These are phyloP conservation scores for Agaricus blazei DNA, from an alignment of 768 basidiomycete species.

Conservation along the genomic window DNA sequence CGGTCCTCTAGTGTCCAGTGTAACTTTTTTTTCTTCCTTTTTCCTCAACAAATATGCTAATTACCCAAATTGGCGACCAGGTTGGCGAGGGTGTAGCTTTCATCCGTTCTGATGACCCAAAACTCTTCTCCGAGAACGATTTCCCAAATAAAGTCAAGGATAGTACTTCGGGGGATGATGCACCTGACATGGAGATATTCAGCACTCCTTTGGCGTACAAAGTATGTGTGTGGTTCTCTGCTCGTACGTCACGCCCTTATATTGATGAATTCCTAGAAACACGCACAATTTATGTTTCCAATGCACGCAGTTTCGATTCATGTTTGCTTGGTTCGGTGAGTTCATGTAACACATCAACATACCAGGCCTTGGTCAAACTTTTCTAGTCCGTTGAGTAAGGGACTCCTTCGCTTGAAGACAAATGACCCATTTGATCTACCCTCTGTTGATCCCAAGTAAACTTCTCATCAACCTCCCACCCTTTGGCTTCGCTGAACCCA, in stretches of 20 bases:
- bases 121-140: constrained; percentile 35
- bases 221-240: constrained; percentile 12
- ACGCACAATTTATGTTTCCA: constrained; percentile 29
- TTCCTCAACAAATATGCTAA: not conserved
- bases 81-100: constrained; percentile 50
- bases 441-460: constrained; percentile 33
- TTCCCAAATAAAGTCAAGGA: constrained; percentile 27
- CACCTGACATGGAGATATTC: constrained; percentile 40
- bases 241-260: not conserved
- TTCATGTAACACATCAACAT: not conserved
- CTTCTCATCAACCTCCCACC: not conserved
- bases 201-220: constrained; percentile 35
- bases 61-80: constrained; percentile 14
- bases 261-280: constrained; percentile 21
- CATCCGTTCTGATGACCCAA: constrained; percentile 41
- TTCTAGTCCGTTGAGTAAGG: constrained; percentile 33
- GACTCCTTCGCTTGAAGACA: constrained; percentile 30
- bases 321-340: constrained; percentile 30
- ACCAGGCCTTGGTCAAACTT: not conserved
- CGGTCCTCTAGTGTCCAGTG: constrained; percentile 53
- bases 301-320: constrained; percentile 35
- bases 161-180: constrained; percentile 31
- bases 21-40: constrained; percentile 20
- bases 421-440: constrained; percentile 32
- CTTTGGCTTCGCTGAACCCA: not conserved